Conservation (phyloP, 2,329 filamentous ascomycete species). For the Aureobasidium melanogenum region DNA sequence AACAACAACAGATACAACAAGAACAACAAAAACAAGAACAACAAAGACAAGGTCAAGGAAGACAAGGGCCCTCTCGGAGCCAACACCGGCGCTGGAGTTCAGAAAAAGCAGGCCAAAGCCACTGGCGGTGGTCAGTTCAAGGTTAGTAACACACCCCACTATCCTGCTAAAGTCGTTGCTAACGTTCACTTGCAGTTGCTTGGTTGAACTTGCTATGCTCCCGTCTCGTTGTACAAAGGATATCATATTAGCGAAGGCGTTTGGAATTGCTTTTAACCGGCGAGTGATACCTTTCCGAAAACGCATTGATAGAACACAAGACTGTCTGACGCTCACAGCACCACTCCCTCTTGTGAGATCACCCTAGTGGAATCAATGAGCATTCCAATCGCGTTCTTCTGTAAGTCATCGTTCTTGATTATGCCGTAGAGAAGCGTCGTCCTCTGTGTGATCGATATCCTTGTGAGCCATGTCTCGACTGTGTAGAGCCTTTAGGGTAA, state of each 20-base stretch:
- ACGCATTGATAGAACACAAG: not conserved
- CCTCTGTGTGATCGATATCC: not conserved
- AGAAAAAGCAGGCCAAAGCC: slow-evolving; percentile 29
- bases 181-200: slow-evolving; percentile 1
- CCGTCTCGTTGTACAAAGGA: not conserved
- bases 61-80: slow-evolving; percentile 31
- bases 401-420: not conserved
- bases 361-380: not conserved
- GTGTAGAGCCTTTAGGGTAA: not conserved
- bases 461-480: not conserved
- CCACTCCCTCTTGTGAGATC: not conserved
- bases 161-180: not conserved
- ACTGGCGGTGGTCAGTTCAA: slow-evolving; percentile 11
- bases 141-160: slow-evolving; percentile 1
- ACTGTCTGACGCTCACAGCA: not conserved
- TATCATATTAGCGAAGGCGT: slow-evolving; percentile 7
- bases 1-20: slow-evolving; percentile 45
- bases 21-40: slow-evolving; percentile 23
- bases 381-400: not conserved
- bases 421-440: not conserved
- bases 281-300: not conserved
- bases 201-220: not conserved
- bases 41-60: slow-evolving; percentile 37
- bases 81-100: slow-evolving; percentile 29
- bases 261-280: not conserved